Evolutionary conservation across 495 filamentous ascomycete genomes (phyloP).

Genomic region (Saxophila tyrrhenica): DNA sequence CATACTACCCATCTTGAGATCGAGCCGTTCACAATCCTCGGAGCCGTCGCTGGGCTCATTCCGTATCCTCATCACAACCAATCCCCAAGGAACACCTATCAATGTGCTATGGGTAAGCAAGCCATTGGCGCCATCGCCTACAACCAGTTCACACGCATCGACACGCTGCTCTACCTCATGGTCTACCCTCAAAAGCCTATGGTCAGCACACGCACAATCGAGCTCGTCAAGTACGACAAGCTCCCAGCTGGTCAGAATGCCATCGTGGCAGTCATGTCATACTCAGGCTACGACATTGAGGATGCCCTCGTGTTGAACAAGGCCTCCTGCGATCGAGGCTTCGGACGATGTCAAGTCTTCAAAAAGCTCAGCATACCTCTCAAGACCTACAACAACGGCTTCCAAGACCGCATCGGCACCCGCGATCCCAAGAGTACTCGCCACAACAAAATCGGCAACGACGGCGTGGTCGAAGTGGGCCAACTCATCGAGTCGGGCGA

Average conservation of each 20-base stretch:
- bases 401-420: conserved; percentile 59
- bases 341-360: conserved; percentile 93
- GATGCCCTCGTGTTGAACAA: conserved; percentile 96
- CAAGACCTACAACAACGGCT: conserved; percentile 66
- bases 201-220: conserved; percentile 93
- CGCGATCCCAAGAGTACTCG: conserved; percentile 48
- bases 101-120: conserved; percentile 99
- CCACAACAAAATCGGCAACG: conserved; percentile 63
- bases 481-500: conserved; percentile 60
- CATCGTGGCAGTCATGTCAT: conserved; percentile 96
- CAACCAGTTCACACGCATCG: conserved; percentile 92
- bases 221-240: conserved; percentile 94
- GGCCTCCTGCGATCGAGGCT: conserved; percentile 83
- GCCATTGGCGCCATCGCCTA: conserved; percentile 95
- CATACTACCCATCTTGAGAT: conserved; percentile 91
- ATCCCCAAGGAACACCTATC: conserved; percentile 96
- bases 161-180: conserved; percentile 89
- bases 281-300: conserved; percentile 98
- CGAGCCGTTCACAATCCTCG: conserved; percentile 92
- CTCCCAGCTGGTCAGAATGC: conserved; percentile 94
- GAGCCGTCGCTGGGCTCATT: conserved; percentile 93
- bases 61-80: conserved; percentile 99
- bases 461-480: conserved; percentile 79
- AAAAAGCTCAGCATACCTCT: conserved; percentile 34
- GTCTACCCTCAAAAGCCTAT: conserved; percentile 97